Percentiles rank a stretch among this genome's conserved stretches.
Conservation (phyloP, 345 rosid genomes). For the Boechera divaricarpa region DNA sequence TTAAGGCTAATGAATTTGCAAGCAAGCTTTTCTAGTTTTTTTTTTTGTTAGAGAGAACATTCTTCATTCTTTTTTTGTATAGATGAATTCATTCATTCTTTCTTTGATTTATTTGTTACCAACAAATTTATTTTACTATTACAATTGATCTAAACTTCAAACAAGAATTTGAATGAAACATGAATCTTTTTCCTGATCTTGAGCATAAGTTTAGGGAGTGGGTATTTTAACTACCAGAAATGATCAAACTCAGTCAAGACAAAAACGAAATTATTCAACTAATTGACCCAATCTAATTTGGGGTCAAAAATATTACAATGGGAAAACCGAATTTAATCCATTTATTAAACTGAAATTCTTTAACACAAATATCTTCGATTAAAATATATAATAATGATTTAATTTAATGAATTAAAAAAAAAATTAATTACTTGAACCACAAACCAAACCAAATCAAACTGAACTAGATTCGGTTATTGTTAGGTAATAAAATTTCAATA, state of each 20-base stretch:
- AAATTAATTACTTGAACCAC: neutral
- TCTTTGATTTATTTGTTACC: constrained; percentile 33
- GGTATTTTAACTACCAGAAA: neutral
- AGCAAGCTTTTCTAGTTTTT: constrained; percentile 49
- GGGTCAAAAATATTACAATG: neutral
- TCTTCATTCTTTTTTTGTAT: constrained; percentile 31
- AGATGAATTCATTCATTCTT: constrained; percentile 37
- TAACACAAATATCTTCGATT: neutral
- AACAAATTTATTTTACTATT: neutral
- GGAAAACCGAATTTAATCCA: neutral
- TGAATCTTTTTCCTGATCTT: neutral
- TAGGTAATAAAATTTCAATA: neutral
- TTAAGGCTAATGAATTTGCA: constrained; percentile 43
- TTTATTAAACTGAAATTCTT: neutral
- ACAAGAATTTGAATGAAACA: neutral
- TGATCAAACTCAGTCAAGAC: neutral
- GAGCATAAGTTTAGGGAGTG: neutral
- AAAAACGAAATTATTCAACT: neutral
- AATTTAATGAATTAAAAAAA: neutral
- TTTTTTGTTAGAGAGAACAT: constrained; percentile 16
- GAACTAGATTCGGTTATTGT: neutral
- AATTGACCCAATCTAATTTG: constrained; percentile 3
- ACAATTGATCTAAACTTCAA: neutral
- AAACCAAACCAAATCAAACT: neutral
- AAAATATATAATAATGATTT: neutral